Percentiles rank a stretch among this genome's conserved stretches.
These are phyloP conservation scores for Hirschfeldia incana DNA, from an alignment of 345 rosid species.

Conservation along the genomic window DNA sequence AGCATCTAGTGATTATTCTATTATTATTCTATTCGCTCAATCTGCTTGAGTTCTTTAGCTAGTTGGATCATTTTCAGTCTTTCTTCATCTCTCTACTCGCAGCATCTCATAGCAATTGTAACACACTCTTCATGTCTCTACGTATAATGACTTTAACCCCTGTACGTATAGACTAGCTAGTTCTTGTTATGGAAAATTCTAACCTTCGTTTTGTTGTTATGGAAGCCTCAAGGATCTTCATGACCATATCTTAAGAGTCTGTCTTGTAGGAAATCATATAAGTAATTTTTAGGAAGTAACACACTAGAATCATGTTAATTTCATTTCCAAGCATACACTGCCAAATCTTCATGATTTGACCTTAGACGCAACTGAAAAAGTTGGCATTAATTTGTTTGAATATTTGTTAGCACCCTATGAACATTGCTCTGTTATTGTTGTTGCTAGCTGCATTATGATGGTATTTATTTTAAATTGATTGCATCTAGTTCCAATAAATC, in stretches of 20 bases:
- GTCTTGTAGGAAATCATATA: not conserved
- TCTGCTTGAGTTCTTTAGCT: slow-evolving; percentile 25
- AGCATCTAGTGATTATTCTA: not conserved
- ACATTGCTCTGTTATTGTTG: not conserved
- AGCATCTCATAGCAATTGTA: slow-evolving; percentile 3
- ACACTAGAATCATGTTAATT: not conserved
- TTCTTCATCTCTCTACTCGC: not conserved
- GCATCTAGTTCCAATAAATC: slow-evolving; percentile 7
- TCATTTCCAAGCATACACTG: not conserved
- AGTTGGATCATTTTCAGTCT: slow-evolving; percentile 22
- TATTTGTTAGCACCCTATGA: not conserved
- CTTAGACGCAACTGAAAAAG: not conserved
- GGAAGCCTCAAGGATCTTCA: not conserved
- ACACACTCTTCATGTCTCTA: slow-evolving; percentile 3
- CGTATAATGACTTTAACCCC: not conserved
- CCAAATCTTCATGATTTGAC: slow-evolving; percentile 7
- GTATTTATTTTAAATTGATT: not conserved
- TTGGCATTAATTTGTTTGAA: slow-evolving; percentile 2
- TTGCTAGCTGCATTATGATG: slow-evolving; percentile 26
- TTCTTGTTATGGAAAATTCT: slow-evolving; percentile 6
- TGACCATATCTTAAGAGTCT: slow-evolving; percentile 1
- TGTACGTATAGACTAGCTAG: not conserved
- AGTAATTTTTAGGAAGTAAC: not conserved
- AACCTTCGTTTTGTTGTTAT: not conserved
- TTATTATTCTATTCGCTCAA: not conserved